Evolutionary conservation across 164 flowering plant species (phyloP).

Genomic region (Berberis thunbergii): DNA sequence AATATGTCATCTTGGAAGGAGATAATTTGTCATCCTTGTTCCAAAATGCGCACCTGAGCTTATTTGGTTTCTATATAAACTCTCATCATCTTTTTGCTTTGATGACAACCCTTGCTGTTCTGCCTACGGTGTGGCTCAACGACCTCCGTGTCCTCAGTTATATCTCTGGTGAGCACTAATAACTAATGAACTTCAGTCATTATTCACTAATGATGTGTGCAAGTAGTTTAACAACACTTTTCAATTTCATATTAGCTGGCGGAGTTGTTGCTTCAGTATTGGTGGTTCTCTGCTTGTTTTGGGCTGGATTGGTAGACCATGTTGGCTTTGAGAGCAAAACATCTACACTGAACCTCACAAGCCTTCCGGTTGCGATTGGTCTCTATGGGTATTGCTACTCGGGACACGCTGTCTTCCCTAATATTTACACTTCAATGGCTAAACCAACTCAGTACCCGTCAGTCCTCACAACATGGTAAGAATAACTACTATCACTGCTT

Average conservation of each 20-base stretch:
- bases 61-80: slow-evolving; percentile 44
- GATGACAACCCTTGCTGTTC: slow-evolving; percentile 63
- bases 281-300: slow-evolving; percentile 72
- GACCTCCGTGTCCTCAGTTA: slow-evolving; percentile 85
- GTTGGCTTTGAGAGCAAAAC: slow-evolving; percentile 59
- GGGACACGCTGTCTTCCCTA: slow-evolving; percentile 97
- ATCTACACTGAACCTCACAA: slow-evolving; percentile 45
- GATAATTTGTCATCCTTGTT: slow-evolving; percentile 85
- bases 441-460: slow-evolving; percentile 61
- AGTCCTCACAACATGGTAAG: slow-evolving; percentile 63
- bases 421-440: slow-evolving; percentile 86
- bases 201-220: neutral
- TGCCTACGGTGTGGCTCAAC: slow-evolving; percentile 89
- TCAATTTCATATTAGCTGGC: slow-evolving; percentile 50
- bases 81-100: slow-evolving; percentile 73
- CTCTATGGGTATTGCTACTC: slow-evolving; percentile 92
- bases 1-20: slow-evolving; percentile 86
- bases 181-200: neutral
- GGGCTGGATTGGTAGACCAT: slow-evolving; percentile 81
- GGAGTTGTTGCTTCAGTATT: slow-evolving; percentile 82
- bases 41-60: slow-evolving; percentile 72
- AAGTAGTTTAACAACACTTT: neutral
- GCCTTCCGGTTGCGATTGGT: slow-evolving; percentile 92
- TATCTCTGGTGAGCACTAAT: slow-evolving; percentile 53
- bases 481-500: neutral